These are phyloP conservation scores for Tolypocladium album DNA, from an alignment of 2,329 filamentous ascomycete species.

Conservation along the genomic window DNA sequence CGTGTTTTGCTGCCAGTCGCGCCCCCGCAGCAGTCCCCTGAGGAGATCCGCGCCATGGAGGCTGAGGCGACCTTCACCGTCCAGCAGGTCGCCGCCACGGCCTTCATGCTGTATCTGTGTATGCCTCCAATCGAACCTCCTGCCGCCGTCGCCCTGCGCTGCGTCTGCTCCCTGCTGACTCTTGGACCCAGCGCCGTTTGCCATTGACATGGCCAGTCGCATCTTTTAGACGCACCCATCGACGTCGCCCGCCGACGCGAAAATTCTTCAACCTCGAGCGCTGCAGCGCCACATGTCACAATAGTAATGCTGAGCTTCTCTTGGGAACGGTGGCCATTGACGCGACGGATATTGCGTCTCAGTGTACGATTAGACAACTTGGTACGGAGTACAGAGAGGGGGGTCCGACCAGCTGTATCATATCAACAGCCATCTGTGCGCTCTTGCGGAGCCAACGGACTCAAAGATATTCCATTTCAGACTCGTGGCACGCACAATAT, in stretches of 20 bases:
- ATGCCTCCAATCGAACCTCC: constrained; percentile 23
- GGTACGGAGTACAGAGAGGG: neutral
- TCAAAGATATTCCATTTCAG: neutral
- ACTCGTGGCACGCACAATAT: neutral
- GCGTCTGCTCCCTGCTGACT: constrained; percentile 5
- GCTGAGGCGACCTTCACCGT: constrained; percentile 56
- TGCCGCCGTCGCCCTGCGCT: neutral
- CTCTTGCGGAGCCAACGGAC: neutral
- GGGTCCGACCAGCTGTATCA: neutral
- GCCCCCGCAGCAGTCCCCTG: constrained; percentile 56
- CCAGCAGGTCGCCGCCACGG: constrained; percentile 54
- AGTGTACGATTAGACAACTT: neutral
- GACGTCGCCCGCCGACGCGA: neutral
- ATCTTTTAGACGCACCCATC: constrained; percentile 21
- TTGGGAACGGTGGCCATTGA: neutral
- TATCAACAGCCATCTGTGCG: neutral
- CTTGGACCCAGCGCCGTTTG: constrained; percentile 40
- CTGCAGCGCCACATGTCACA: neutral
- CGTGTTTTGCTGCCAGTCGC: constrained; percentile 35
- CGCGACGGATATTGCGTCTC: neutral
- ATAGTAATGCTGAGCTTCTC: neutral
- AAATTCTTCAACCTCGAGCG: neutral
- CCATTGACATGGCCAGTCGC: constrained; percentile 40
- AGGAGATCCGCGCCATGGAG: constrained; percentile 63
- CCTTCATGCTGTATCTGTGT: constrained; percentile 68